A percentile compares a stretch with the other conserved stretches of the same genome.
Evolutionary conservation across 1,139 yeast species (phyloP).

Genomic region (Kurtzmaniella natalensis): DNA sequence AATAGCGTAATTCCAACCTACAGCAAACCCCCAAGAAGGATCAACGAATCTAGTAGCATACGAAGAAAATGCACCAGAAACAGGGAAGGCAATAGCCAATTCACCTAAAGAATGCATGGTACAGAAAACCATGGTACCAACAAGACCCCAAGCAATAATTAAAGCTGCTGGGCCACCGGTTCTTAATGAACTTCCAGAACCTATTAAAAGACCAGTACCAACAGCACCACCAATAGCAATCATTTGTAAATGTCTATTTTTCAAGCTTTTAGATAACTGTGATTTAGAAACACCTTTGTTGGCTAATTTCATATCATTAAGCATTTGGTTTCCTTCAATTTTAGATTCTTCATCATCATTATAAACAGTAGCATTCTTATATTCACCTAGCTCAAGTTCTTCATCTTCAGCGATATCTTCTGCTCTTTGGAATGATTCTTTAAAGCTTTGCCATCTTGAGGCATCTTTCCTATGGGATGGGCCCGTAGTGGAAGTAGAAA

Average conservation of each 20-base stretch:
- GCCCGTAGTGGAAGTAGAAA: background rate
- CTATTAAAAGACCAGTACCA: slow-evolving; percentile 70
- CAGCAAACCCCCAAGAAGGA: slow-evolving; percentile 73
- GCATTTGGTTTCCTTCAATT: slow-evolving; percentile 3
- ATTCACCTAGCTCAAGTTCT: slow-evolving; percentile 12
- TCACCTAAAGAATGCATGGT: slow-evolving; percentile 87
- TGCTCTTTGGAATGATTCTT: slow-evolving; percentile 37
- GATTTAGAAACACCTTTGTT: slow-evolving; percentile 24
- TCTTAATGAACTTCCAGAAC: slow-evolving; percentile 63
- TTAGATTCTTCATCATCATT: slow-evolving; percentile 9
- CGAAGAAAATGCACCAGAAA: slow-evolving; percentile 74
- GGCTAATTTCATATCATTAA: slow-evolving; percentile 26
- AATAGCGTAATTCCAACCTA: slow-evolving; percentile 76
- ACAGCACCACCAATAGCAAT: slow-evolving; percentile 64
- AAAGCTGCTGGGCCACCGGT: slow-evolving; percentile 82
- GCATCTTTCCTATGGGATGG: background rate
- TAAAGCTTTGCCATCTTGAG: slow-evolving; percentile 18
- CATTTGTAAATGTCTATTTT: slow-evolving; percentile 55
- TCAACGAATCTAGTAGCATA: slow-evolving; percentile 70
- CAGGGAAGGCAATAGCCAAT: slow-evolving; percentile 73
- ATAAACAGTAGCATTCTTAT: slow-evolving; percentile 10
- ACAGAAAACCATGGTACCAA: slow-evolving; percentile 67
- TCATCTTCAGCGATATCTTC: slow-evolving; percentile 10
- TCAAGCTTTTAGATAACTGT: slow-evolving; percentile 36
- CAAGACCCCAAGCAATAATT: slow-evolving; percentile 61